Conservation (phyloP, 192 early-diverging fungal species). For the Funneliformis geosporum region DNA sequence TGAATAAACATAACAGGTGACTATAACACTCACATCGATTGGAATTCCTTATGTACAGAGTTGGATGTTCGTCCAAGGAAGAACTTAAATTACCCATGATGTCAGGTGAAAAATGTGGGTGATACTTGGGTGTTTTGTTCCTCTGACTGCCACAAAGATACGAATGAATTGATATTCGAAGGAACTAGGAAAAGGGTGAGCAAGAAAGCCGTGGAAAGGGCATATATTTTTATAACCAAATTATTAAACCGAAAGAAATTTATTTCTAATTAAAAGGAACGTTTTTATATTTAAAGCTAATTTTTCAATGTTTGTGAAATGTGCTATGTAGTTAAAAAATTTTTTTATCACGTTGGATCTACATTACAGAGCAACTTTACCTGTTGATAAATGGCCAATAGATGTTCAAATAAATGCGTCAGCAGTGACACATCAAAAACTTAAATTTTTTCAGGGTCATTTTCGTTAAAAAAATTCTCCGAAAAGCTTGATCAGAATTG, state of each 20-base stretch:
- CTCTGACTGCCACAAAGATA: constrained; percentile 8
- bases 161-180: neutral
- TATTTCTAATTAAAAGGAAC: neutral
- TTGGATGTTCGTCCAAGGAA: constrained; percentile 27
- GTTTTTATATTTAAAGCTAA: constrained; percentile 5
- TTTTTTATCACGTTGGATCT: too few relatives aligned
- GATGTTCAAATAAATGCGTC: neutral
- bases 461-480: neutral
- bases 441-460: neutral
- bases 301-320: neutral
- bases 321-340: too few relatives aligned
- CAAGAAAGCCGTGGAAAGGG: neutral
- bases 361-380: neutral
- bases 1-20: neutral
- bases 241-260: neutral
- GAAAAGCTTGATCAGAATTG: neutral
- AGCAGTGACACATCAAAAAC: neutral
- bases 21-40: constrained; percentile 28
- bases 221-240: constrained; percentile 1
- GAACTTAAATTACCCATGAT: constrained; percentile 27
- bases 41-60: constrained; percentile 25
- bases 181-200: neutral
- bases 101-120: constrained; percentile 11
- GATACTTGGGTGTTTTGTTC: constrained; percentile 1
- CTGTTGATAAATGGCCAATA: neutral